Evolutionary conservation across 1,139 yeast genomes (phyloP).

Genomic region (Magnusiomyces ingens): DNA sequence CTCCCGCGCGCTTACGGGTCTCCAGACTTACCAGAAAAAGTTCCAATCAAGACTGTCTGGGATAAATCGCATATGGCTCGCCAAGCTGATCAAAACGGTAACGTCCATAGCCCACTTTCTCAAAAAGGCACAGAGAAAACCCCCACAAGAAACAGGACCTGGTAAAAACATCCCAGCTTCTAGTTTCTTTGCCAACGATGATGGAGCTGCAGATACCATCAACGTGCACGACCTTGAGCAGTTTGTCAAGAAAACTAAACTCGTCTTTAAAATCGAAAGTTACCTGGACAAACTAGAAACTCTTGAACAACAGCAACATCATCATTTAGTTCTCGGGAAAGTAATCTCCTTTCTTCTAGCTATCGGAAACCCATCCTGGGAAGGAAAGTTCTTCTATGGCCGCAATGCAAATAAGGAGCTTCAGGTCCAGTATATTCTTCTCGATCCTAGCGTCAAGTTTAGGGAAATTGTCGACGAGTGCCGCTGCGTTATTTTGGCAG

Average conservation of each 20-base stretch:
- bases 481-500: conserved; percentile 72
- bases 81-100: conserved; percentile 57
- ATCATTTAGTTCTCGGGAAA: conserved; percentile 59
- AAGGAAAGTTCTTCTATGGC: conserved; percentile 76
- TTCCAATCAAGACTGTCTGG: conserved; percentile 60
- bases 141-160: conserved; percentile 35
- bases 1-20: conserved; percentile 37
- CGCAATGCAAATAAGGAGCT: conserved; percentile 28
- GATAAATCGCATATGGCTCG: conserved; percentile 65
- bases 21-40: conserved; percentile 50
- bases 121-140: conserved; percentile 27
- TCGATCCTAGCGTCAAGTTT: conserved; percentile 76
- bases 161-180: conserved; percentile 50
- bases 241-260: conserved; percentile 60
- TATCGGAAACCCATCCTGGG: conserved; percentile 66
- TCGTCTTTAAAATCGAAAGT: conserved; percentile 78
- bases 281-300: conserved; percentile 42
- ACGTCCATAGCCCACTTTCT: conserved; percentile 44
- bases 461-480: conserved; percentile 58
- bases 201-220: conserved; percentile 54
- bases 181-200: conserved; percentile 44
- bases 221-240: conserved; percentile 63
- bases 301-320: conserved; percentile 10
- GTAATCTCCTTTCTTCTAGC: conserved; percentile 58
- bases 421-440: conserved; percentile 53